Conservation (phyloP, 306 rosid species). For the Cercis canadensis region DNA sequence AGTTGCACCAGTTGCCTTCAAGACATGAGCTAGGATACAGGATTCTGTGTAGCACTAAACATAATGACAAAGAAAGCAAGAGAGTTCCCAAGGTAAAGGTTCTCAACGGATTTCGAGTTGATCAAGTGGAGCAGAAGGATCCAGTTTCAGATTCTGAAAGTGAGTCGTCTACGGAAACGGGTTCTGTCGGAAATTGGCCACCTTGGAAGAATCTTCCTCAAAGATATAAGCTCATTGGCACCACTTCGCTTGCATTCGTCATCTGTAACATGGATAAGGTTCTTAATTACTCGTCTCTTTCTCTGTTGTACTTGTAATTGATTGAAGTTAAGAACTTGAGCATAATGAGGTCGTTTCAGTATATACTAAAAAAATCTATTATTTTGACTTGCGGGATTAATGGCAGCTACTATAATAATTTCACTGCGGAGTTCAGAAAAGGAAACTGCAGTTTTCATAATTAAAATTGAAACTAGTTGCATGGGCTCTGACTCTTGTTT, state of each 20-base stretch:
- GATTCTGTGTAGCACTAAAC: constrained; percentile 48
- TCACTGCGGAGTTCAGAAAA: too few species aligned
- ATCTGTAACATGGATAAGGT: constrained; percentile 99
- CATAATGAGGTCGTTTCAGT: neutral
- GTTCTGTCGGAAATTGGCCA: constrained; percentile 61
- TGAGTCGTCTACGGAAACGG: constrained; percentile 40
- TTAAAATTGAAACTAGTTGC: too few species aligned
- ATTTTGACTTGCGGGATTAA: neutral
- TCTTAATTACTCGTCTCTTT: neutral
- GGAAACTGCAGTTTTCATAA: too few species aligned
- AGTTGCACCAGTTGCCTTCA: constrained; percentile 44
- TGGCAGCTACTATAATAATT: neutral
- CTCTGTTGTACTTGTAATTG: too few species aligned
- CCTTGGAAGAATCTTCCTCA: constrained; percentile 91
- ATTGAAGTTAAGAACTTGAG: neutral
- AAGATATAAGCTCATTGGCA: constrained; percentile 83
- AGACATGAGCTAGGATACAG: constrained; percentile 40
- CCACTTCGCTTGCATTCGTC: constrained; percentile 91
- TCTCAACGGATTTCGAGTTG: constrained; percentile 47
- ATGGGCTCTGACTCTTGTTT: neutral
- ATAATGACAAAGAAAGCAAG: constrained; percentile 46
- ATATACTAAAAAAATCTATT: too few species aligned
- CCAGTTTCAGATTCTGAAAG: constrained; percentile 38
- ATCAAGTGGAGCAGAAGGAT: constrained; percentile 36
- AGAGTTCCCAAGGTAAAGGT: constrained; percentile 44